Evolutionary conservation across 306 rosid species (phyloP).

Genomic region (Cicer arietinum): DNA sequence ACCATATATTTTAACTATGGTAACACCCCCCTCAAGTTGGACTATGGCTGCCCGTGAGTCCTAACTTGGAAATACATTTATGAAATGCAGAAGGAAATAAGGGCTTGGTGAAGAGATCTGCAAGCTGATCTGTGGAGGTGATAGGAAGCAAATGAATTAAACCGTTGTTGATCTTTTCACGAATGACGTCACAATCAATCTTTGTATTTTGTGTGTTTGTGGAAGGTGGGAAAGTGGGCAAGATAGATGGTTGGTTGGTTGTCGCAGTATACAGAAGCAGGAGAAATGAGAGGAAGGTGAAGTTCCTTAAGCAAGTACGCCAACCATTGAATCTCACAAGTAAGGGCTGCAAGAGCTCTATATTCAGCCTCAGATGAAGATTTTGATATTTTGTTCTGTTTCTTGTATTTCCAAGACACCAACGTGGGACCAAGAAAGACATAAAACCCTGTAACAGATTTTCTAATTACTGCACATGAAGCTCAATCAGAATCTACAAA

Average conservation of each 20-base stretch:
- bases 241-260: background rate
- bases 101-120: background rate
- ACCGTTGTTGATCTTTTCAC: background rate
- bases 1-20: too few relatives aligned
- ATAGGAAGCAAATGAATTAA: background rate
- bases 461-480: background rate
- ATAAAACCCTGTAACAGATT: background rate
- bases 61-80: background rate
- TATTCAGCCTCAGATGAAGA: background rate
- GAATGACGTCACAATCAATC: too few relatives aligned
- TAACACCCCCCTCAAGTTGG: background rate
- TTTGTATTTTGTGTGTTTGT: too few relatives aligned
- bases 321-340: background rate
- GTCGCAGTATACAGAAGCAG: background rate
- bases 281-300: background rate
- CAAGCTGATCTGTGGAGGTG: background rate
- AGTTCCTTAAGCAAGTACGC: background rate
- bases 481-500: background rate
- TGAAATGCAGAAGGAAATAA: background rate
- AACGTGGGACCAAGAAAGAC: background rate
- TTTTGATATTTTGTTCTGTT: background rate
- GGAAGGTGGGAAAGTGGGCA: too few relatives aligned
- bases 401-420: background rate
- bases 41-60: background rate
- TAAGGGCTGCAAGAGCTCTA: background rate